Evolutionary conservation across 805 yeast species (phyloP), one percentile per base, ranked within the genome.

Genomic region (Scheffersomyces stipitis): DNA sequence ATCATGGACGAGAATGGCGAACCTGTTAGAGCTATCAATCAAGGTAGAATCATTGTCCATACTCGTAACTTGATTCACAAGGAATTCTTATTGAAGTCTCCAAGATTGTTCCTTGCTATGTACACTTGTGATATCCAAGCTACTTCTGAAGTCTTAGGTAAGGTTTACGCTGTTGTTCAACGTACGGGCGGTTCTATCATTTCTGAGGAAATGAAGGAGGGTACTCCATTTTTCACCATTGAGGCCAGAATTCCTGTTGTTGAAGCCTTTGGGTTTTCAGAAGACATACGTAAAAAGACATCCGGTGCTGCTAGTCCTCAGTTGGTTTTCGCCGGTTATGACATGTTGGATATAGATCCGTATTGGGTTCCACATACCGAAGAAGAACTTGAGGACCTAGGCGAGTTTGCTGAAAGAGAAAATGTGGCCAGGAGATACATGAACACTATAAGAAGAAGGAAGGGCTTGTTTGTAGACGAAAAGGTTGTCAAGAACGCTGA

Each of bases 291-390:
- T 39, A 93, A 88, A 63, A 78, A 78, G 48, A 91, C 99, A 0
- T 86, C 96, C 1, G 99, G 99, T 40, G 96, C 96, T 3, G 99
- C 99, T 2, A 84, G 86, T 51, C 99, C 99, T 0, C 99, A 93
- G 60, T 71, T 93, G 36, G 86, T 90, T 7, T 93, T 91, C 53
- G 76, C 85, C 18, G 98, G 98, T 1, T 93, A 77, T 57, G 93
- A 89, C 52, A 68, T 82, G 45, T 77, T 91, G 34, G 95, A 89
- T 46, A 77, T 84, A 47, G 98, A 93, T 69, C 99, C 99, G 30
- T 93, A 86, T 71, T 93, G 99, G 99, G 96, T 93, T 12, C 99
- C 99, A 10, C 86, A 93, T 3, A 93, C 99, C 0, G 97, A 87
- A 51, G 97, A 89, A 58, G 99, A 93, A 59, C 63, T 93, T 31